phyloP scores from a whole-genome alignment of 2,329 filamentous ascomycete genomes.

The Colletotrichum melonis region DNA sequence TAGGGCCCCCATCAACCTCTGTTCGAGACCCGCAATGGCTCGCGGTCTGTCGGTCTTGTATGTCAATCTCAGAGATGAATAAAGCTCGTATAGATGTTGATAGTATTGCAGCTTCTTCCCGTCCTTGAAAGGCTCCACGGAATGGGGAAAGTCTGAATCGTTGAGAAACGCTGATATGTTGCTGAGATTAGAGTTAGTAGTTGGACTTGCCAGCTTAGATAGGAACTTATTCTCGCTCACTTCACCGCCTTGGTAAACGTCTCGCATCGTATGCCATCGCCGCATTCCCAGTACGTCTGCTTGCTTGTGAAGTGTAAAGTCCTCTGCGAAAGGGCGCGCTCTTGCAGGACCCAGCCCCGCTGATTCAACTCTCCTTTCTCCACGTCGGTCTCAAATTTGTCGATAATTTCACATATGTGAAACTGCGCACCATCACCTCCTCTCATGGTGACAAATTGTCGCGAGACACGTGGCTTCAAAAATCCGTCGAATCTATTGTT shows the following conservation, averaged over 20 bases:
- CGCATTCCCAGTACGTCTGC: slow-evolving; percentile 9
- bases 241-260: slow-evolving; percentile 46
- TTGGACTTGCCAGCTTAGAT: too few species aligned
- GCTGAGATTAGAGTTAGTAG: not conserved
- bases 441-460: not conserved
- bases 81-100: not conserved
- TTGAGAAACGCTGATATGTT: not conserved
- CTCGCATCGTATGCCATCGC: slow-evolving; percentile 45
- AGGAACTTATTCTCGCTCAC: slow-evolving; percentile 38
- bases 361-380: not conserved
- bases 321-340: not conserved
- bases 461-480: not conserved
- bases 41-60: not conserved
- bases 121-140: not conserved
- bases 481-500: not conserved
- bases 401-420: slow-evolving; percentile 41
- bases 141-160: not conserved
- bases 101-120: not conserved
- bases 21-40: not conserved
- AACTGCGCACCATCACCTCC: not conserved
- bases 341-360: slow-evolving; percentile 10
- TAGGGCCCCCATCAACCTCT: not conserved
- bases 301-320: not conserved
- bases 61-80: not conserved
- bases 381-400: slow-evolving; percentile 38